A percentile compares a stretch with the other conserved stretches of the same genome.
phyloP scores from a whole-genome alignment of 73 alveolate genomes.

The Stentor coeruleus region DNA sequence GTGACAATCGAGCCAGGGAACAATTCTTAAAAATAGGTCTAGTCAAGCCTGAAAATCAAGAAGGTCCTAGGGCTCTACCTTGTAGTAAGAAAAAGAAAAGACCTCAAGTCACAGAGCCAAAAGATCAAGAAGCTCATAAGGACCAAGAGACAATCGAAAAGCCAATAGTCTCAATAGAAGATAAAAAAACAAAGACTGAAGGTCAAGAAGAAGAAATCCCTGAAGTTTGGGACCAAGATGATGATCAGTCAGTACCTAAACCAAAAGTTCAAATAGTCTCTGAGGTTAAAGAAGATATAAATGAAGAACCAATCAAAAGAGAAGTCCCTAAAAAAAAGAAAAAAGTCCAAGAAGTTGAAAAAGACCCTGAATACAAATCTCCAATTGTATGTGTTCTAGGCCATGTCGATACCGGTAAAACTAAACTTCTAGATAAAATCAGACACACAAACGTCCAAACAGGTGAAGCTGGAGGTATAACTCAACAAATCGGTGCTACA shows the following conservation, averaged over 20 bases:
- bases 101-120: slow-evolving; percentile 6
- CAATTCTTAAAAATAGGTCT: slow-evolving; percentile 26
- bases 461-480: slow-evolving; percentile 99
- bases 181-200: slow-evolving; percentile 34
- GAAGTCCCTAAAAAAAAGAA: slow-evolving; percentile 3
- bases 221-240: slow-evolving; percentile 30
- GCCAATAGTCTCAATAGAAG: slow-evolving; percentile 35
- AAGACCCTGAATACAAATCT: slow-evolving; percentile 61
- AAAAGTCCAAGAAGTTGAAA: slow-evolving; percentile 28
- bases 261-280: background rate
- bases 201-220: slow-evolving; percentile 32
- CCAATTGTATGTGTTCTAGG: slow-evolving; percentile 96
- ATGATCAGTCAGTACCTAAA: background rate
- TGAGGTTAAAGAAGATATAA: slow-evolving; percentile 16
- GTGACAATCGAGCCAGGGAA: slow-evolving; percentile 37
- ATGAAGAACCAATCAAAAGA: background rate
- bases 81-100: slow-evolving; percentile 33
- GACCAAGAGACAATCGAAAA: slow-evolving; percentile 36
- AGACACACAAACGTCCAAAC: slow-evolving; percentile 97
- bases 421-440: slow-evolving; percentile 97
- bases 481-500: slow-evolving; percentile 99
- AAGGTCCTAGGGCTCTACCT: slow-evolving; percentile 41
- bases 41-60: slow-evolving; percentile 22
- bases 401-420: slow-evolving; percentile 99
- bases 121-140: slow-evolving; percentile 25